A percentile compares a stretch with the other conserved stretches of the same genome.
Conservation (phyloP, 345 rosid species). For the Ricinus communis region DNA sequence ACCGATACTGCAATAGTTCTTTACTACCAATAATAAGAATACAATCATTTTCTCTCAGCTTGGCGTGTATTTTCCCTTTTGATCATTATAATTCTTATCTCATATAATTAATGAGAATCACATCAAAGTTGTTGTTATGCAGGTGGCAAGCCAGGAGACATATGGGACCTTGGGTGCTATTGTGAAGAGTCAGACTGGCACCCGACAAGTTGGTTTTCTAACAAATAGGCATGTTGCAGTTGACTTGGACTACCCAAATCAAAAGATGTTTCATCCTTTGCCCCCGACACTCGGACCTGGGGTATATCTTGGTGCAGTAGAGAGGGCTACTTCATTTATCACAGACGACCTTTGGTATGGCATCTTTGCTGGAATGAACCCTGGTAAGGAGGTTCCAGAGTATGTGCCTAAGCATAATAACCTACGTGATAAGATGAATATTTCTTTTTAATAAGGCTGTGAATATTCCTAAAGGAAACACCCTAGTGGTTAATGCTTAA, state of each 20-base stretch:
- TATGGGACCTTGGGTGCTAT: slow-evolving; percentile 97
- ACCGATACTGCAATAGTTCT: neutral
- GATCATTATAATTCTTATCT: neutral
- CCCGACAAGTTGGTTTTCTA: slow-evolving; percentile 85
- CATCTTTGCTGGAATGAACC: slow-evolving; percentile 89
- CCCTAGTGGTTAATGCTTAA: no score
- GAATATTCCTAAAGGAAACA: neutral
- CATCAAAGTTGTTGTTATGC: neutral
- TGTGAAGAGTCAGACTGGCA: slow-evolving; percentile 86
- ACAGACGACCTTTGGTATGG: slow-evolving; percentile 98
- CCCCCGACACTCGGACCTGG: slow-evolving; percentile 97
- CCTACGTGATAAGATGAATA: neutral
- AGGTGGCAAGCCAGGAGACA: slow-evolving; percentile 96
- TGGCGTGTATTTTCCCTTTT: neutral
- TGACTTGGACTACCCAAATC: slow-evolving; percentile 88
- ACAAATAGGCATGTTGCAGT: slow-evolving; percentile 97
- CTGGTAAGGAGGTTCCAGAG: slow-evolving; percentile 56
- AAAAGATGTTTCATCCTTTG: slow-evolving; percentile 98
- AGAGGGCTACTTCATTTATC: slow-evolving; percentile 95
- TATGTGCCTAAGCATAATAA: neutral
- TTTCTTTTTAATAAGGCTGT: neutral
- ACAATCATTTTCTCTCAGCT: neutral
- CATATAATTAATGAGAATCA: neutral
- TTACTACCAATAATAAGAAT: neutral
- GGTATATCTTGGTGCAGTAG: slow-evolving; percentile 95